Conservation (phyloP, 768 basidiomycete species). For the Russula sp. region DNA sequence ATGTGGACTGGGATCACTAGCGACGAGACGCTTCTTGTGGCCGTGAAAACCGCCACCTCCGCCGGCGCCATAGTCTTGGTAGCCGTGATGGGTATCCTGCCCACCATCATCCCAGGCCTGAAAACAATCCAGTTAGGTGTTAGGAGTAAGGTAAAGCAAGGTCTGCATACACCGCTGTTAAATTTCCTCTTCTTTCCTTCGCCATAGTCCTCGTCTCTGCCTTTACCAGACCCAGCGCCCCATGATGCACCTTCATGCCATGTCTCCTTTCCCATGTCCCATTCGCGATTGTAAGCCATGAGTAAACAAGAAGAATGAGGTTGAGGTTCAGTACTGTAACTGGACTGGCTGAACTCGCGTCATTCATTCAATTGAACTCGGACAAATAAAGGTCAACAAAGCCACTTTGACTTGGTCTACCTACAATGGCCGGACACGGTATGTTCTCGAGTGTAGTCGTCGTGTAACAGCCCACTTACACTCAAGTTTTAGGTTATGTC, state of each 20-base stretch:
- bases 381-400: constrained; percentile 26
- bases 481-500: constrained; percentile 41
- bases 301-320: constrained; percentile 20
- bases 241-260: constrained; percentile 43
- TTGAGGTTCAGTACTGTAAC: constrained; percentile 25
- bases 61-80: constrained; percentile 27
- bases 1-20: constrained; percentile 85
- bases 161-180: constrained; percentile 60
- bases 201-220: constrained; percentile 63
- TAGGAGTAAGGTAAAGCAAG: background rate
- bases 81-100: constrained; percentile 33
- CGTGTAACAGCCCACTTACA: background rate
- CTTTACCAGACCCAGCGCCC: constrained; percentile 39
- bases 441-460: constrained; percentile 24
- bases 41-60: constrained; percentile 23
- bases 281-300: constrained; percentile 57
- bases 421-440: constrained; percentile 64
- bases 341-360: background rate
- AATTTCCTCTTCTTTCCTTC: constrained; percentile 77
- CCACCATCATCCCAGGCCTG: constrained; percentile 45
- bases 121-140: constrained; percentile 21
- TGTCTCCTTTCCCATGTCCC: constrained; percentile 72
- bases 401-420: constrained; percentile 23
- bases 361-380: background rate
- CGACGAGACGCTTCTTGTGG: constrained; percentile 69